phyloP scores from a whole-genome alignment of 73 alveolate species.

The Tetrahymena thermophila region DNA sequence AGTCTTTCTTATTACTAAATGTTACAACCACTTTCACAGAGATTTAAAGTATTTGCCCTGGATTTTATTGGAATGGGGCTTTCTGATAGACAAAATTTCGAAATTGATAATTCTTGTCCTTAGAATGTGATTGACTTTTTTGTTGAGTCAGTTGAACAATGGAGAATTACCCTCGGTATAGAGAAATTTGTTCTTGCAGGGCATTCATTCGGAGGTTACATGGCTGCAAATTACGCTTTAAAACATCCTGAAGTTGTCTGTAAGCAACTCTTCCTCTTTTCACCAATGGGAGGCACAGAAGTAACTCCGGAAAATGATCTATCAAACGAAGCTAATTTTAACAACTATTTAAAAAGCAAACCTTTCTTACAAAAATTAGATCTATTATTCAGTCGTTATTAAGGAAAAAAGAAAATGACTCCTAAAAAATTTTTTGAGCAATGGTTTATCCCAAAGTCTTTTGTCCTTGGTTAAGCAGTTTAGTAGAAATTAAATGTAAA shows the following conservation, averaged over 20 bases:
- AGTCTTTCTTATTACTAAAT: slow-evolving; percentile 33
- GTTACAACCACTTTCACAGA: slow-evolving; percentile 26
- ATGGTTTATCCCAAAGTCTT: not conserved
- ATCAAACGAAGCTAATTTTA: not conserved
- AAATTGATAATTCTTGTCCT: slow-evolving; percentile 21
- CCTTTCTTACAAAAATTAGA: not conserved
- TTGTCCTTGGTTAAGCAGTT: not conserved
- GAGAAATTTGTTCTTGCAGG: slow-evolving; percentile 64
- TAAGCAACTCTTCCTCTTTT: slow-evolving; percentile 44
- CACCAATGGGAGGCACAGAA: slow-evolving; percentile 55
- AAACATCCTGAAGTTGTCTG: slow-evolving; percentile 57
- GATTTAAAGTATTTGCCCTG: slow-evolving; percentile 47
- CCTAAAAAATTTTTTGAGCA: not conserved
- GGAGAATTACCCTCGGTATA: slow-evolving; percentile 24
- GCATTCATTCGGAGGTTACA: slow-evolving; percentile 81
- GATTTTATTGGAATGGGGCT: slow-evolving; percentile 79
- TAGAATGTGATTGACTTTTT: slow-evolving; percentile 61
- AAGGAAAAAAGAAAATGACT: not conserved
- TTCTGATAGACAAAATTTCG: slow-evolving; percentile 49
- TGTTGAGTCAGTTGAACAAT: slow-evolving; percentile 63
- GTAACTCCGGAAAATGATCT: not conserved
- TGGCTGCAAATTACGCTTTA: slow-evolving; percentile 55
- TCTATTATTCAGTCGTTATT: not conserved
- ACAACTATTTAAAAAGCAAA: not conserved
- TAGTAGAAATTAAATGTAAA: not conserved